phyloP scores from a whole-genome alignment of 306 rosid species.

The Acacia acuminata region DNA sequence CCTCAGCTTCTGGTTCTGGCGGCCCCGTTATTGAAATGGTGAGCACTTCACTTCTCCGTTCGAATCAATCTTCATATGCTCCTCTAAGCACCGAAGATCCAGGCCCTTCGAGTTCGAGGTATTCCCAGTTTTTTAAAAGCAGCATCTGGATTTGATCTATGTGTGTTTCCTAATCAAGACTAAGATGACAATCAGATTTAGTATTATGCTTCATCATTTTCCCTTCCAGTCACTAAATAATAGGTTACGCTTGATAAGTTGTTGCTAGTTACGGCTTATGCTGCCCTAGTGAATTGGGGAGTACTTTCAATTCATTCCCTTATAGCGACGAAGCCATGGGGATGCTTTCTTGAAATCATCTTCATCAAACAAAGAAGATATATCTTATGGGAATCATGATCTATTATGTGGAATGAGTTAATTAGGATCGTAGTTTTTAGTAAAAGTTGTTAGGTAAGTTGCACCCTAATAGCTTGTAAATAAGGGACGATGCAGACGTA shows the following conservation, averaged over 20 bases:
- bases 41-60: constrained; percentile 56
- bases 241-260: background rate
- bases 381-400: background rate
- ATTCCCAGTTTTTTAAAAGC: background rate
- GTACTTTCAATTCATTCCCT: background rate
- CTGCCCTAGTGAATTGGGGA: background rate
- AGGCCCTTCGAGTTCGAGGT: constrained; percentile 56
- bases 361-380: background rate
- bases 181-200: background rate
- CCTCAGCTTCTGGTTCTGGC: constrained; percentile 57
- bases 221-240: background rate
- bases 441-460: background rate
- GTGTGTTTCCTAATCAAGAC: background rate
- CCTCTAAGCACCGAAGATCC: constrained; percentile 80
- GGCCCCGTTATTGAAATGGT: constrained; percentile 80
- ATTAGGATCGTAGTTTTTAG: background rate
- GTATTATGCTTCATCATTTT: background rate
- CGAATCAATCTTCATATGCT: constrained; percentile 63
- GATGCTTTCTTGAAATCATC: background rate
- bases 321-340: background rate
- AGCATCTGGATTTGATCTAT: background rate
- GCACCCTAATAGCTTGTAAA: background rate
- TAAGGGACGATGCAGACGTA: background rate
- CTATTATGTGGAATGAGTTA: background rate
- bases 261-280: background rate